Evolutionary conservation across 345 rosid genomes (phyloP).

Genomic region (Gossypium herbaceum): DNA sequence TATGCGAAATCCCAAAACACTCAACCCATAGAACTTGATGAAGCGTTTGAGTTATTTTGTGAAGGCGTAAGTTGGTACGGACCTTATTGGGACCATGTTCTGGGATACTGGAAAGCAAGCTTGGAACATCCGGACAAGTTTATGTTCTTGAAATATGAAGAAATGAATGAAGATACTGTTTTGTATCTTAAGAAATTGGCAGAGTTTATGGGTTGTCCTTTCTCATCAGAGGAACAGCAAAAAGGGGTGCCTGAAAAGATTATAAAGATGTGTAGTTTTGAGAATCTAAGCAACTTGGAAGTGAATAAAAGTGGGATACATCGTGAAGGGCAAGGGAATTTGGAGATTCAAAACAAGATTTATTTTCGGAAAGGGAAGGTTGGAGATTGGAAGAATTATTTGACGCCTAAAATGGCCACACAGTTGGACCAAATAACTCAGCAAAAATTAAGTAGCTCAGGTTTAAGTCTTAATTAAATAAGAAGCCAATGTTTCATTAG

Average conservation of each 20-base stretch:
- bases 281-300: not conserved
- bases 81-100: not conserved
- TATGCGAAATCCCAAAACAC: not conserved
- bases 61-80: not conserved
- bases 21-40: not conserved
- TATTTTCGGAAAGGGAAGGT: not conserved
- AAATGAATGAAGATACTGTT: not conserved
- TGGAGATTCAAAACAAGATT: not conserved
- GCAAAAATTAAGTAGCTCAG: not conserved
- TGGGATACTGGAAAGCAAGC: not conserved
- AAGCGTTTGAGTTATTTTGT: not conserved
- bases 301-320: not conserved
- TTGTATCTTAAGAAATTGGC: not conserved
- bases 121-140: not conserved
- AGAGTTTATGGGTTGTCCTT: not conserved
- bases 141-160: not conserved
- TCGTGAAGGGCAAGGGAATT: not conserved
- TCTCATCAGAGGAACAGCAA: not conserved
- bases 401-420: not conserved
- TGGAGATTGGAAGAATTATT: not conserved
- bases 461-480: not conserved
- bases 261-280: not conserved
- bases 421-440: not conserved
- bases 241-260: not conserved
- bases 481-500: not conserved